These are phyloP conservation scores for Fusarium longipes DNA, from an alignment of 2,329 filamentous ascomycete genomes.

Conservation along the genomic window DNA sequence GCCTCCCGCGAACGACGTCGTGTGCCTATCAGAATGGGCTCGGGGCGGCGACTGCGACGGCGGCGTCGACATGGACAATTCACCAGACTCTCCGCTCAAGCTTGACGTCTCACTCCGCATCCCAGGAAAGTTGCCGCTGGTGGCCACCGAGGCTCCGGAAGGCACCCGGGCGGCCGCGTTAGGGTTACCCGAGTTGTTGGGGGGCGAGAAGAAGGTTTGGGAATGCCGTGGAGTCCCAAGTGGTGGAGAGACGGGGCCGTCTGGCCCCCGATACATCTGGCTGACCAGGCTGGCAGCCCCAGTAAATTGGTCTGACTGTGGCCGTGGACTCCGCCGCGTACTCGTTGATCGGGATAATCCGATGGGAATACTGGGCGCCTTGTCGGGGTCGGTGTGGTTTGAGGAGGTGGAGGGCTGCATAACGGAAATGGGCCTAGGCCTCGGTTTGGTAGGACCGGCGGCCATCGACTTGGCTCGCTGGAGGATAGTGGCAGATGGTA, in stretches of 20 bases:
- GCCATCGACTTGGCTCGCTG: slow-evolving; percentile 72
- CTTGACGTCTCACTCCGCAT: slow-evolving; percentile 74
- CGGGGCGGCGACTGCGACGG: slow-evolving; percentile 66
- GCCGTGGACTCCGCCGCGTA: slow-evolving; percentile 63
- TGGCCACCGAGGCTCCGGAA: slow-evolving; percentile 59
- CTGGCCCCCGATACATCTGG: slow-evolving; percentile 86
- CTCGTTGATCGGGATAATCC: slow-evolving; percentile 65
- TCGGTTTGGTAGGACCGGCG: slow-evolving; percentile 59
- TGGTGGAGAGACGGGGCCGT: slow-evolving; percentile 70
- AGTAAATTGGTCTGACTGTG: slow-evolving; percentile 73
- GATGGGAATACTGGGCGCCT: slow-evolving; percentile 81
- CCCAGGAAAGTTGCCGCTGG: slow-evolving; percentile 75
- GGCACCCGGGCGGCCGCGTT: slow-evolving; percentile 63
- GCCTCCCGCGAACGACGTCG: slow-evolving; percentile 67
- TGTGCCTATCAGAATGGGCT: slow-evolving; percentile 64
- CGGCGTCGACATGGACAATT: slow-evolving; percentile 54
- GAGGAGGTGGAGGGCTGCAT: slow-evolving; percentile 58
- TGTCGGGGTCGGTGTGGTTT: slow-evolving; percentile 73
- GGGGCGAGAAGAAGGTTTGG: slow-evolving; percentile 71
- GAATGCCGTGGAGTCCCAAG: slow-evolving; percentile 69
- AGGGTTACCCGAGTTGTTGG: slow-evolving; percentile 62
- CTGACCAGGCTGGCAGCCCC: slow-evolving; percentile 79
- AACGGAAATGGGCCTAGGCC: slow-evolving; percentile 67
- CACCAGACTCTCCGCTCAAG: slow-evolving; percentile 74
- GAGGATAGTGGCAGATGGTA: slow-evolving; percentile 61